These are phyloP conservation scores for Cladorrhinum sp. DNA, from an alignment of 2,329 filamentous ascomycete genomes.

Conservation along the genomic window DNA sequence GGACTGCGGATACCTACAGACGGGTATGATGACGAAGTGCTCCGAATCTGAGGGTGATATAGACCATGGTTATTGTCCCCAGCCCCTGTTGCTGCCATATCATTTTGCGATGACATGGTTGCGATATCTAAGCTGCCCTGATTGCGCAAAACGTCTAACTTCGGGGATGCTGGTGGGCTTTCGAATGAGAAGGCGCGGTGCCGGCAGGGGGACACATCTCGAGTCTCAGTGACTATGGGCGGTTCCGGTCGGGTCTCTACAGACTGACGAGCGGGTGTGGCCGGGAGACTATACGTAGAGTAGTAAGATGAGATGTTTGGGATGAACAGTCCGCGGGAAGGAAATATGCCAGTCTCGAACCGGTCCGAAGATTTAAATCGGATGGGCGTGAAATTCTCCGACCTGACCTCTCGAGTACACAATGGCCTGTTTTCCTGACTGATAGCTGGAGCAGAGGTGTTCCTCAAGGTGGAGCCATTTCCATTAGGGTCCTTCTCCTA, in stretches of 20 bases:
- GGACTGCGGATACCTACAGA: slow-evolving; percentile 20
- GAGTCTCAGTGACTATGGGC: neutral
- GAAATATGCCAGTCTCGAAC: slow-evolving; percentile 3
- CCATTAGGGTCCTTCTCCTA: slow-evolving; percentile 26
- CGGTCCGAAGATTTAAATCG: neutral
- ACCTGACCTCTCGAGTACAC: neutral
- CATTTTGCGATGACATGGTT: neutral
- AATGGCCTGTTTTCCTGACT: slow-evolving; percentile 11
- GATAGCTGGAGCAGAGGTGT: neutral
- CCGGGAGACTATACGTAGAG: slow-evolving; percentile 3
- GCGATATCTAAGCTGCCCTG: slow-evolving; percentile 3
- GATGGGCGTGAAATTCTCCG: neutral
- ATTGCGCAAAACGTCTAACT: slow-evolving; percentile 11
- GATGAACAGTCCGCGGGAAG: neutral
- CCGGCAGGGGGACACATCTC: neutral
- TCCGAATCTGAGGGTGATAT: slow-evolving; percentile 13
- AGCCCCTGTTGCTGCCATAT: neutral
- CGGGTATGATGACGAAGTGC: slow-evolving; percentile 26
- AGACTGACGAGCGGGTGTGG: neutral
- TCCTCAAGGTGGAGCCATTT: neutral
- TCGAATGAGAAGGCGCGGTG: slow-evolving; percentile 19
- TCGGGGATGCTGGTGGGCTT: slow-evolving; percentile 9
- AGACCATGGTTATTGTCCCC: neutral
- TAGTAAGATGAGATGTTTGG: slow-evolving; percentile 1
- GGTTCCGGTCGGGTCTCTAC: neutral